Evolutionary conservation across 2,329 filamentous ascomycete species (phyloP), one percentile per base, ranked within the genome.

Genomic region (Cladosporium cucumerinum): DNA sequence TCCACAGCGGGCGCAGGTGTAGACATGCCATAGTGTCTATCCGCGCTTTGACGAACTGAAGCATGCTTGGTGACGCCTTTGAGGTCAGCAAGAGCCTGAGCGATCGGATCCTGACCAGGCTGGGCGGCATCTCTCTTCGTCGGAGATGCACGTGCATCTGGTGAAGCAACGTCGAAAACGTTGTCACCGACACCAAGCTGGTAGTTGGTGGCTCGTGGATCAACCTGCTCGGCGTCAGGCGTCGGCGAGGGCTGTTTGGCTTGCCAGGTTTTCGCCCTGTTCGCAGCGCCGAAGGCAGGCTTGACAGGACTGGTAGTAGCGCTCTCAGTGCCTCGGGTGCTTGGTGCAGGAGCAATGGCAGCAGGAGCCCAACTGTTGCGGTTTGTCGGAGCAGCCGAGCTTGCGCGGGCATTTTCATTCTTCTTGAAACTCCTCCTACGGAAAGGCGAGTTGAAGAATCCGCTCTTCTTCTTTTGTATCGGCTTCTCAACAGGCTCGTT

Each of bases 181-280:
- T 99, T 99, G 72, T 96, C 92, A 8, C 95, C 95, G 63, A 99
- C 87, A 72, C 97, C 97, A 30, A 99, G 84, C 67, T 96, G 94
- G 72, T 98, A 88, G 75, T 90, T 97, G 30, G 60, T 39, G 46
- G 94, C 93, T 67, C 95, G 89, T 64, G 94, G 93, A 74, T 97
- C 95, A 43, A 95, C 93, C 1, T 91, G 90, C 72, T 92, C 96
- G 61, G 81, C 82, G 69, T 81, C 83, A n/a, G 82, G 78, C 66
- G 76, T 72, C 68, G 69, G 79, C 74, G 73, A 72, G 21, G 74
- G 69, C 62, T 73, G 70, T 65, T 74, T 75, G 48, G 73, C 71
- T 25, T 57, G 54, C 73, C 73, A 76, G 21, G 73, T 72, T 62
- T 68, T 74, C 12, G 74, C 68, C 58, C 73, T 68, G 57, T 66